Base-by-base conservation (phyloP, 2,329 filamentous ascomycete genomes). In the Pseudogymnoascus sp. region DNA sequence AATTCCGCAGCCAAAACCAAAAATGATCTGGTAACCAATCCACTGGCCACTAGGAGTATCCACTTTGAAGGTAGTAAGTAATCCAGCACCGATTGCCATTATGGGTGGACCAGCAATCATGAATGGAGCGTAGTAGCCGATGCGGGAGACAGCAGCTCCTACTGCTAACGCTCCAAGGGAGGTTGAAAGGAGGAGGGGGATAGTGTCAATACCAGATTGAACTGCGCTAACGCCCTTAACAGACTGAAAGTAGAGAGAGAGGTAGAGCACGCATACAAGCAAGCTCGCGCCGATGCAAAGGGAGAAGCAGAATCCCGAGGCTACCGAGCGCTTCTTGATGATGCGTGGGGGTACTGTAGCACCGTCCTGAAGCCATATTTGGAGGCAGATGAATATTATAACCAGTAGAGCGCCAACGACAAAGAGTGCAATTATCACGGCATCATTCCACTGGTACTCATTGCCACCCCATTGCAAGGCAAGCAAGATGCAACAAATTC, bases 181-280 rank as follows among this genome's bases (percentile, higher is more conserved):
- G 21, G 73, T 64, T n/a, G 64, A 65, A 29, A 74, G 61, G 40
- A 75, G 64, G 36, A 72, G 62, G 2, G 73, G 72, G 15, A 75
- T 66, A 36, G 72, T 72, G 52, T 72, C 65, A 59, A 75, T 67
- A 33, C 73, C 70, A 31, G 71, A 69, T 55, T 71, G 80, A 77
- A 73, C 67, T 3, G 65, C 62, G 2, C 74, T 74, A 36, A 75
- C 72, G 12, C 72, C 73, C 42, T 75, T 74, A 63, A 79, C 74
- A 5, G 75, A 75, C 60, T 80, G 77, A 67, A 79, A 79, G 71
- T 73, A 79, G 62, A 78, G 75, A 0, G 77, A 76, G 1, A 79
- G 61, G 62, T 74, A 77, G 62, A 74, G 77, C 10, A 77, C 29
- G 39, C 70, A 65, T 58, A 69, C 61, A 61, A 71, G 66, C 61